Evolutionary conservation across 179 eudicot genomes (phyloP), one percentile per base, ranked within the genome.

Genomic region (Patellifolia procumbens): DNA sequence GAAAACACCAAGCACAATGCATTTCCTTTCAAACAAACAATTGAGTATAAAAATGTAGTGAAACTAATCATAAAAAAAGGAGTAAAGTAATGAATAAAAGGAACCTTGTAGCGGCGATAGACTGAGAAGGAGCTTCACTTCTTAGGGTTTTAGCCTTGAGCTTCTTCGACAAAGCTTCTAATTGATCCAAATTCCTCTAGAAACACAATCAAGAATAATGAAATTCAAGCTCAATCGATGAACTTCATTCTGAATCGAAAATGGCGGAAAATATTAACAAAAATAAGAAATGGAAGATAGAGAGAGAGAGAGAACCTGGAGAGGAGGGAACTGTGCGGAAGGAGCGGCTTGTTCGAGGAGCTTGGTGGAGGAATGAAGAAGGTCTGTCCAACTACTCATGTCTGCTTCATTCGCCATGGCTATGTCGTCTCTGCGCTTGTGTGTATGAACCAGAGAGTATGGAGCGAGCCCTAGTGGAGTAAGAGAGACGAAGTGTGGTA

Each of bases 241-340:
- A 19, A 24, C 2, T 56, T 12, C 37, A 74, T 20, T 26, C 6
- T 28, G 32, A 70, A 7, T 73, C 24, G 12, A 1, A 46, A 45
- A 45, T 2, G 15, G 52, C 22, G 12, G 2, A 19, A 37, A 12
- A 6, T 13, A 34, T 32, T n/a, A 3, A 63, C 8, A 26, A 32
- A 19, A 12, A 20, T n/a, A 22, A 22, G n/a, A 32, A 32, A 39
- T 12, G 2, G 46, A 32, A 49, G 7, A 9, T 56, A 24, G 48
- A 62, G 76, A 52, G 37, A 63, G 49, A 16, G 26, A 48, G 68
- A 17, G 60, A 29, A 92, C 98, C 92, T 94, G 98, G 24, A 94
- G 96, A 83, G 98, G 97, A 61, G 98, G 98, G 66, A 94, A 94
- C 82, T 94, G 98, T 35, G 97, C 91, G 7, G 97, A 94, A 77